Base-by-base conservation (phyloP, 2,329 filamentous ascomycete genomes). In the Calonectria hawksworthii region DNA sequence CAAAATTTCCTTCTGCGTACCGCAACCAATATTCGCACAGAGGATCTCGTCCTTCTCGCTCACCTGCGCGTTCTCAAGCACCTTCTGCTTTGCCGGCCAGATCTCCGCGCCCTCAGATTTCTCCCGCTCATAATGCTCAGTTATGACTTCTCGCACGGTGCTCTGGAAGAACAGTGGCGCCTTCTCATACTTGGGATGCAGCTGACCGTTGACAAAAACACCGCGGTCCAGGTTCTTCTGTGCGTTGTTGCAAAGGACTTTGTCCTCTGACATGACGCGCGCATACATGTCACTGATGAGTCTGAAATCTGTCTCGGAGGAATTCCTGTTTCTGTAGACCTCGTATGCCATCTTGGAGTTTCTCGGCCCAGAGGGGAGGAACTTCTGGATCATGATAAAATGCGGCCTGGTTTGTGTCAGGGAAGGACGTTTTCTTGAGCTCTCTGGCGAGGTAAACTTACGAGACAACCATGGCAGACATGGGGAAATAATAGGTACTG, bases 401-500 rank as follows among this genome's bases (percentile, higher is more conserved):
- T 54, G 51, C 14, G 51, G 51, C 51, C 51, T 54, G 51, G 5
- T 54, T 54, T 54, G 28, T 54, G 51, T 54, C 16, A 54, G 51
- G 16, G 51, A n/a, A 54, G 21, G 21, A 21, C 14, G 28, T 28
- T 54, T 54, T 4, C 28, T 54, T 54, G 51, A 32, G 26, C 13
- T n/a, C 28, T 54, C 28, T 13, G 51, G 51, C 18, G 2, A 54
- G 26, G 32, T 32, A 21, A 4, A 79, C 78, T 80, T 64, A 80
- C 78, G 78, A 78, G 32, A 78, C 32, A 14, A 76, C 74, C 67
- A 77, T 77, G 21, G 72, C 68, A 21, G 78, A 71, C 7, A 80
- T 80, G 3, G 78, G 78, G n/a, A 79, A 79, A 38, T 78, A 78
- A 7, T 78, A 80, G 52, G 78, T 75, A 32, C 59, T 79, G n/a